Evolutionary conservation across 2,329 filamentous ascomycete genomes (phyloP), one percentile per base, ranked within the genome.

Genomic region (Fusarium sp.): DNA sequence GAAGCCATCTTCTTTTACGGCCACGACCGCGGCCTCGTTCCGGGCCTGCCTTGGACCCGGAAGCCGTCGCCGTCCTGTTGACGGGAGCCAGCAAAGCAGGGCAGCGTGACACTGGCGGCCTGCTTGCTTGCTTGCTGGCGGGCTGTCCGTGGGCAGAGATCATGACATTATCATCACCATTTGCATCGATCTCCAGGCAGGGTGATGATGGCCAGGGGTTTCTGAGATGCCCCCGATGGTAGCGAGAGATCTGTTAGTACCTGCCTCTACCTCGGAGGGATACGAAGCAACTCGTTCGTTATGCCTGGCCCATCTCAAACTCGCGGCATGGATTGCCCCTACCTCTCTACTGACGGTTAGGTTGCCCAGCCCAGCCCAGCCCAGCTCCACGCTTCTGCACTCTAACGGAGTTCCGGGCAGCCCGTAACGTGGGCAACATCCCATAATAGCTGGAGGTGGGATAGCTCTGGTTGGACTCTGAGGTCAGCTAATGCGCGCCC

Each of bases 371-470:
- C n/a, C n/a, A n/a, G n/a, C n/a, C n/a, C n/a, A n/a, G n/a, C n/a
- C 47, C 59, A 56, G 62, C 52, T 59, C 65, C 63, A 72, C 63
- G 66, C 63, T 65, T 68, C 73, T 75, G 73, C 66, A 73, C 48
- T 68, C 58, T 47, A 62, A 73, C 61, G 69, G 71, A 65, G 66
- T 61, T 61, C 61, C 56, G 58, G 56, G 57, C 50, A 62, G 68
- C 39, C 67, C 66, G 70, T 66, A 58, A 61, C 69, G 62, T 63
- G 53, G 69, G 59, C 69, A 73, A 73, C 69, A 61, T 72, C 62
- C 69, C 60, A 73, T 74, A 59, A 68, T 36, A 40, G 52, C 60
- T n/a, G n/a, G n/a, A n/a, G n/a, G n/a, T 69, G 52, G 68, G 50
- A 55, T 63, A 62, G 44, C 57, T 65, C 56, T 41, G 12, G 60